Conservation (phyloP, 352 stramenopile species). For the Phytopythium chamaehyphon region DNA sequence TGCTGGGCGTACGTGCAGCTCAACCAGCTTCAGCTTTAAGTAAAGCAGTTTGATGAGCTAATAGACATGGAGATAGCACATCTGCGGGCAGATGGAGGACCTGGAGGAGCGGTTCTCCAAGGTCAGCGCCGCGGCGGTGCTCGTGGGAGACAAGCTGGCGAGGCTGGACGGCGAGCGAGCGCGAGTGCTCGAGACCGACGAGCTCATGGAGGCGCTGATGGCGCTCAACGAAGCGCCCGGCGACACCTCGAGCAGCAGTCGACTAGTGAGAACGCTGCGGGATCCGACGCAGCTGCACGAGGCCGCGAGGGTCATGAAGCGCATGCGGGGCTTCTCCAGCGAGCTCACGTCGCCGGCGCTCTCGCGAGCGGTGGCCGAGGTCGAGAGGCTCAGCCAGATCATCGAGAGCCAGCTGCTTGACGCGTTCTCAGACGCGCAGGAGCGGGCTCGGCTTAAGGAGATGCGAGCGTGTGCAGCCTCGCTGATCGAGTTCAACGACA, state of each 20-base stretch:
- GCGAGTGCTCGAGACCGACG: constrained; percentile 69
- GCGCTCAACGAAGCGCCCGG: constrained; percentile 56
- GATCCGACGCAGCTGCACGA: constrained; percentile 73
- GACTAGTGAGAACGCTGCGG: constrained; percentile 57
- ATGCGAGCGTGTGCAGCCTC: constrained; percentile 67
- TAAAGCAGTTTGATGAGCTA: constrained; percentile 1
- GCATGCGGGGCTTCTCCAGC: constrained; percentile 63
- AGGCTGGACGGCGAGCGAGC: constrained; percentile 59
- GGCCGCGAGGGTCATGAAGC: constrained; percentile 64
- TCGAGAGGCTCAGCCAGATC: constrained; percentile 67
- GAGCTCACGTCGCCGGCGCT: constrained; percentile 64
- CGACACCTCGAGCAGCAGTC: constrained; percentile 52
- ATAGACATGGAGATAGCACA: constrained; percentile 37
- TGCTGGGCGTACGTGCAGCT: constrained; percentile 39
- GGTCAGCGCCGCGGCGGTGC: constrained; percentile 75
- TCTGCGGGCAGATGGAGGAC: constrained; percentile 77
- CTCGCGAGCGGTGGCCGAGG: constrained; percentile 52
- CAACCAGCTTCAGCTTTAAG: background rate
- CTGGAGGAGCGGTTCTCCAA: constrained; percentile 84
- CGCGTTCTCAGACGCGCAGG: constrained; percentile 72
- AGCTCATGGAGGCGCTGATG: constrained; percentile 71
- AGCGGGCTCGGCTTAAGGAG: constrained; percentile 33
- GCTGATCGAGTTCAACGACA: constrained; percentile 79
- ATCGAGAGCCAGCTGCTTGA: constrained; percentile 72
- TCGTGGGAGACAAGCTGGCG: constrained; percentile 66